Evolutionary conservation across 2,329 filamentous ascomycete species (phyloP).

Genomic region (Colletotrichum sp.): DNA sequence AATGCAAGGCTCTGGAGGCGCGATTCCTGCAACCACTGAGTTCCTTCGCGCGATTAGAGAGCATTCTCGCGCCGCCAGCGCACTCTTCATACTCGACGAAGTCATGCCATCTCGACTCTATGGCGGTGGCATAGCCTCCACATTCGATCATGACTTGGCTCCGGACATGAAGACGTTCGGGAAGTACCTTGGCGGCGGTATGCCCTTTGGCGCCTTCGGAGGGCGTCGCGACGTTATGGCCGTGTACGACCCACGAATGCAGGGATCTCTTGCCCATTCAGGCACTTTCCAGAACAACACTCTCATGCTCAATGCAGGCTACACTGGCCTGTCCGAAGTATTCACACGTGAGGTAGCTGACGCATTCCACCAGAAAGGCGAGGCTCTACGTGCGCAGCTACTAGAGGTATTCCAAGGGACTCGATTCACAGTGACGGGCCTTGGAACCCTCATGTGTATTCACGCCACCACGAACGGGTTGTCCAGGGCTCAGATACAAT

Average conservation of each 20-base stretch:
- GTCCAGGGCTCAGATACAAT: background rate
- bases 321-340: background rate
- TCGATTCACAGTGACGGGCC: background rate
- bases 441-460: background rate
- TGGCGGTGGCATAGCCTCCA: background rate
- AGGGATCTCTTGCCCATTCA: slow-evolving; percentile 49
- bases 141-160: background rate
- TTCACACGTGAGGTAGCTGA: background rate
- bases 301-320: background rate
- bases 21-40: background rate
- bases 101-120: background rate
- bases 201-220: slow-evolving; percentile 64
- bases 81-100: background rate
- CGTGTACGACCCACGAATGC: slow-evolving; percentile 44
- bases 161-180: slow-evolving; percentile 58
- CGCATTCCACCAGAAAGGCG: background rate
- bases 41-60: background rate
- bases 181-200: slow-evolving; percentile 63
- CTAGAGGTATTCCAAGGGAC: background rate
- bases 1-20: background rate
- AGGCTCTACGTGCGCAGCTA: background rate
- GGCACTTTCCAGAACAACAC: slow-evolving; percentile 69
- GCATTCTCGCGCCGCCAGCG: background rate
- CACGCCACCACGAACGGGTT: background rate
- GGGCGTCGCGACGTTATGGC: slow-evolving; percentile 55